Percentiles rank a stretch among this genome's conserved stretches.
phyloP scores from a whole-genome alignment of 192 early-diverging fungal species.

The Spizellomyces punctatus region DNA sequence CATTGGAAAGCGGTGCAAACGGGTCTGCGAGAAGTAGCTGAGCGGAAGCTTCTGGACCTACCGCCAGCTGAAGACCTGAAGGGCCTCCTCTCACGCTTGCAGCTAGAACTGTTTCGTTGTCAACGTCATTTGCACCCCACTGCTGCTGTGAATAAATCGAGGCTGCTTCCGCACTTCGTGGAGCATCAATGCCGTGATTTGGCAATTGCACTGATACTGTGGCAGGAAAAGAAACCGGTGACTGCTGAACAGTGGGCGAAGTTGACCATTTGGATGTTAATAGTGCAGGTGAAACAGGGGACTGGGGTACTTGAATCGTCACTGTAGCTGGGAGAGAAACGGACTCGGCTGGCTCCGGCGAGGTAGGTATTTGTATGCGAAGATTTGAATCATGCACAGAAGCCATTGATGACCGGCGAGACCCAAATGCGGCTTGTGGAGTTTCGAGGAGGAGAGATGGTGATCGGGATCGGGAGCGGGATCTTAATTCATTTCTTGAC shows the following conservation, averaged over 20 bases:
- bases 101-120: not conserved
- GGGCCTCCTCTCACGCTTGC: not conserved
- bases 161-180: not conserved
- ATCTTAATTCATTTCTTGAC: too few relatives aligned
- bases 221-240: not conserved
- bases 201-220: not conserved
- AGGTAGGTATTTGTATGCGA: too few relatives aligned
- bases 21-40: not conserved
- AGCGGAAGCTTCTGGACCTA: not conserved
- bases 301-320: too few relatives aligned
- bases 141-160: not conserved
- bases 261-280: too few relatives aligned
- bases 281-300: too few relatives aligned
- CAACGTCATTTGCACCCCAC: not conserved
- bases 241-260: not conserved
- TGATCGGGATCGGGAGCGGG: too few relatives aligned
- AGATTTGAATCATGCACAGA: too few relatives aligned
- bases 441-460: too few relatives aligned
- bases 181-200: not conserved
- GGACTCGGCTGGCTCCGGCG: too few relatives aligned
- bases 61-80: not conserved
- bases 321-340: too few relatives aligned
- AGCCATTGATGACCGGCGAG: too few relatives aligned
- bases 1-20: not conserved
- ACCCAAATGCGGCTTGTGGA: too few relatives aligned